Evolutionary conservation across 192 early-diverging fungal genomes (phyloP).

Genomic region (Podila epigama): DNA sequence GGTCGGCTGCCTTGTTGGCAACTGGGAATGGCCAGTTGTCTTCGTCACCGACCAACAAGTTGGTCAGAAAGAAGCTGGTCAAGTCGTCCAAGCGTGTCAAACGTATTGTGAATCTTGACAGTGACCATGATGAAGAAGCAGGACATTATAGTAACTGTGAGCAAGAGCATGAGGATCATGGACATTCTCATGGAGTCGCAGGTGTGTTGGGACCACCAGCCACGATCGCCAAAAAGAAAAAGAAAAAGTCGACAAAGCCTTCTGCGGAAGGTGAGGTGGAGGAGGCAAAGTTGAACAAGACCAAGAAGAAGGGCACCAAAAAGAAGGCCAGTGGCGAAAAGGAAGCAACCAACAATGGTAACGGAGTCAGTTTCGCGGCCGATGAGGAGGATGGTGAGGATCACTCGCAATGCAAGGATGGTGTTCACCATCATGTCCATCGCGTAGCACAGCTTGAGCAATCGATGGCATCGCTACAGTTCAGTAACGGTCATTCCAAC

Average conservation of each 20-base stretch:
- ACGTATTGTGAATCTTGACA: conserved; percentile 35
- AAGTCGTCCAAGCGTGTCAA: conserved; percentile 33
- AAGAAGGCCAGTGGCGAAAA: neutral
- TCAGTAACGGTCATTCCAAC: conserved; percentile 1
- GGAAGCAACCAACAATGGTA: neutral
- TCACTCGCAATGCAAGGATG: conserved; percentile 23
- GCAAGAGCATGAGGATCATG: conserved; percentile 9
- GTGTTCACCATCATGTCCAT: conserved; percentile 35
- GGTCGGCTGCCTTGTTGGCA: neutral
- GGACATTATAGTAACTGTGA: neutral
- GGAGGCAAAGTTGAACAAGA: neutral
- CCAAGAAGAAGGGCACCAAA: conserved; percentile 4
- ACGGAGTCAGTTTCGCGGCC: conserved; percentile 22
- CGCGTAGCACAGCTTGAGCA: conserved; percentile 32
- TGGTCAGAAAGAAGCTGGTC: conserved; percentile 39
- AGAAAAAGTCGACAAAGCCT: conserved; percentile 18
- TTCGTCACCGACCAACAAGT: conserved; percentile 15
- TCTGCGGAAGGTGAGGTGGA: neutral
- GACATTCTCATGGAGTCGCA: neutral
- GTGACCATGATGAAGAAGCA: conserved; percentile 7
- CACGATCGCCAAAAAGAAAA: conserved; percentile 18
- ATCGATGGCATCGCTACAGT: conserved; percentile 13
- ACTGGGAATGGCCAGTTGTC: neutral
- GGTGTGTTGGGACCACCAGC: conserved; percentile 9
- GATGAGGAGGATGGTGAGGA: neutral